Base-by-base conservation (phyloP, 1,139 yeast genomes). In the Debaryomycetaceae sp. region DNA sequence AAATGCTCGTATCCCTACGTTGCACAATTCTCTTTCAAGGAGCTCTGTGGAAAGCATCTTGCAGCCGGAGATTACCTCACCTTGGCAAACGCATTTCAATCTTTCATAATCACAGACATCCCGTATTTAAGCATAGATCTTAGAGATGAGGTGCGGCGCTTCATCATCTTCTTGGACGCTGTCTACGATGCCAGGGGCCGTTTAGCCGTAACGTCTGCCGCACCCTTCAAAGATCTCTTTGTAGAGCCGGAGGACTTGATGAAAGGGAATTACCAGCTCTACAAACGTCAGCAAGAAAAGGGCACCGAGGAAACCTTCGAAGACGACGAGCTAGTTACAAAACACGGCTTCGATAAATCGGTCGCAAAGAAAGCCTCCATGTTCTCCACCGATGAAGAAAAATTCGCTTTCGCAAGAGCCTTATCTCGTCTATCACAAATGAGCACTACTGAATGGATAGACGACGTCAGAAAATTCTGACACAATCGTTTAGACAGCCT, bases 61-160 rank as follows among this genome's bases (percentile, higher is more conserved):
- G 90, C 96, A n/a, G 97, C 99, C 0, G 98, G 97, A 8, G 99
- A 93, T 63, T 93, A 93, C 60, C 74, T 93, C 36, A 83, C 90
- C 33, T 68, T 93, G 50, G 96, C 97, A 4, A 75, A 79, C n/a
- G 71, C 82, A 24, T 93, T 83, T 69, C 80, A 81, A 45, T 79
- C 91, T 8, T 86, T 91, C 54, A 81, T 93, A 11, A 76, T 93
- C 37, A 90, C 98, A 0, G 98, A 91, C 59, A 90, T 93, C 40
- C 99, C 99, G 5, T 83, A 83, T 51, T 68, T 93, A 52, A 83
- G 95, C 17, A 76, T 86, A 24, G 77, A 85, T 50, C 86, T 81
- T 40, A 78, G 97, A 53, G 97, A 93, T 58, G 78, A 85, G 51
- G 89, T 91, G 14, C 76, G 98, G 54, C 71, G 99, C 54, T 91